A percentile compares a stretch with the other conserved stretches of the same genome.
Evolutionary conservation across 148 eudicot species (phyloP).

Genomic region (Gaultheria prostrata): DNA sequence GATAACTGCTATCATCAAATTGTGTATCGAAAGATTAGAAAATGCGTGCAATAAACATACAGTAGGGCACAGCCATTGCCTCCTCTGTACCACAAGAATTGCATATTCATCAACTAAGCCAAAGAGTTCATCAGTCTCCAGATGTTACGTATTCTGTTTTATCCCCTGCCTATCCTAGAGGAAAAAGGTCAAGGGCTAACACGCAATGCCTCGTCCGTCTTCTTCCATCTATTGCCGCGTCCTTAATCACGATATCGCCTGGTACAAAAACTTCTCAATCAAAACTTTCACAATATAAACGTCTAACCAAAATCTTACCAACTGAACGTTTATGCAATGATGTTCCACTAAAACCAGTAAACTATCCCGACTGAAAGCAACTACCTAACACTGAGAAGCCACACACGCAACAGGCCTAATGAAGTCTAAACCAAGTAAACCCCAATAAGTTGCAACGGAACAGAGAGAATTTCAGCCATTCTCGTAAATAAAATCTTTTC

Average conservation of each 20-base stretch:
- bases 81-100: not conserved
- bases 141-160: not conserved
- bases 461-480: not conserved
- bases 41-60: not conserved
- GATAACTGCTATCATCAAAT: slow-evolving; percentile 15
- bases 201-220: slow-evolving; percentile 49
- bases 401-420: not conserved
- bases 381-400: not conserved
- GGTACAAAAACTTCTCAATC: not conserved
- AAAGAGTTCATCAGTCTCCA: not conserved
- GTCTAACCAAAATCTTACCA: not conserved
- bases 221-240: slow-evolving; percentile 39
- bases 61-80: not conserved
- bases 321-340: not conserved
- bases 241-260: slow-evolving; percentile 9
- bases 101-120: not conserved
- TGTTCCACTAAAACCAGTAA: not conserved
- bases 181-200: not conserved
- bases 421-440: not conserved
- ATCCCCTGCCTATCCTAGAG: not conserved
- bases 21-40: not conserved
- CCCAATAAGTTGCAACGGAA: not conserved
- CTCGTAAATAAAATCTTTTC: not conserved
- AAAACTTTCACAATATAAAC: not conserved
- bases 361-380: not conserved